Percentiles rank a stretch among this genome's conserved stretches.
Evolutionary conservation across 257 asterid genomes (phyloP).

Genomic region (Cruciata laevipes): DNA sequence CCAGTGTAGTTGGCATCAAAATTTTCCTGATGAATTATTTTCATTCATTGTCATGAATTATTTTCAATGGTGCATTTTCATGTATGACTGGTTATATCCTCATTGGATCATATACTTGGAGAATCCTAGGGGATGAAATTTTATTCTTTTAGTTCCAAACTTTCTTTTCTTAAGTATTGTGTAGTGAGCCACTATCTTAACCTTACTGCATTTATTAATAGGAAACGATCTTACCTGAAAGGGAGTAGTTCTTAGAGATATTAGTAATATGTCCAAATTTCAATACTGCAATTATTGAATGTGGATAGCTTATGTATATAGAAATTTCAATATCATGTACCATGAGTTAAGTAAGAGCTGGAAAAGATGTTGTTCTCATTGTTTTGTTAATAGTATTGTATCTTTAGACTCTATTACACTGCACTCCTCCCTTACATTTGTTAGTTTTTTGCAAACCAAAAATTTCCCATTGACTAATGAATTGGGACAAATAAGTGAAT

Average conservation of each 20-base stretch:
- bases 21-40: not conserved
- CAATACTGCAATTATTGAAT: not conserved
- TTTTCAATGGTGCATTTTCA: not conserved
- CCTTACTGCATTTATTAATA: not conserved
- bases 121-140: not conserved
- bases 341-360: not conserved
- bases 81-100: not conserved
- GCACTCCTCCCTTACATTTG: not conserved
- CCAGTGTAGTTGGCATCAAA: not conserved
- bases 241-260: not conserved
- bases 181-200: not conserved
- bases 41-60: not conserved
- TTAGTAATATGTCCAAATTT: not conserved
- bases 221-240: not conserved
- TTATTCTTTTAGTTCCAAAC: not conserved
- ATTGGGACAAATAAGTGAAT: not conserved
- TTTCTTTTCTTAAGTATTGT: not conserved
- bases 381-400: not conserved
- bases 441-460: not conserved
- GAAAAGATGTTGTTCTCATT: not conserved
- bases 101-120: not conserved
- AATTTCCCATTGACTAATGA: not conserved
- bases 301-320: not conserved
- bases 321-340: not conserved
- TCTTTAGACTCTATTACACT: not conserved